phyloP scores from a whole-genome alignment of 2,329 filamentous ascomycete genomes.

The Pseudocercospora crystallina region DNA sequence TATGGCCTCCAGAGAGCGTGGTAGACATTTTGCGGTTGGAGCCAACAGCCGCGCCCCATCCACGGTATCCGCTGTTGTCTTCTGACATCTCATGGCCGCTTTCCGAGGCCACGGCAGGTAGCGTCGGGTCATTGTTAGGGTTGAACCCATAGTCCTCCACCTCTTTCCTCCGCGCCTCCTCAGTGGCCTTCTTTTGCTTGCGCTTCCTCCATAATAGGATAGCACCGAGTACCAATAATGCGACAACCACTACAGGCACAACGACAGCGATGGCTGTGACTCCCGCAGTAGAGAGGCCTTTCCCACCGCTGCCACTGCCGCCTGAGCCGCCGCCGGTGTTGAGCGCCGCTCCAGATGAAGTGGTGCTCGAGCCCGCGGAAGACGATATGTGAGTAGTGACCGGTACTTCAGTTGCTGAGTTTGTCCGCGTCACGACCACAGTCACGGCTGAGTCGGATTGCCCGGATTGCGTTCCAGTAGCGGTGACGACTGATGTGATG shows the following conservation, averaged over 20 bases:
- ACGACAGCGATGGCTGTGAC: constrained; percentile 92
- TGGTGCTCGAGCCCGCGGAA: constrained; percentile 2
- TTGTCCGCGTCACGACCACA: constrained; percentile 18
- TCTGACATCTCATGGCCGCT: constrained; percentile 71
- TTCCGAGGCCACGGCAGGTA: constrained; percentile 59
- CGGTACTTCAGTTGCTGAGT: constrained; percentile 9
- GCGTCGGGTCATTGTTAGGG: constrained; percentile 88
- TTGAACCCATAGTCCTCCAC: constrained; percentile 98
- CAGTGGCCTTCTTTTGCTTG: constrained; percentile 78
- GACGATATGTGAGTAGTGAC: constrained; percentile 10
- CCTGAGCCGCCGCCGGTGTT: constrained; percentile 10
- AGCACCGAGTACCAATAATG: constrained; percentile 71
- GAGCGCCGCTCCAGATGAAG: constrained; percentile 13
- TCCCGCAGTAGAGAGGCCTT: constrained; percentile 60
- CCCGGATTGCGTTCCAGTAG: constrained; percentile 10
- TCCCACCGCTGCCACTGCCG: constrained; percentile 19
- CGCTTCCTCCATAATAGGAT: constrained; percentile 87
- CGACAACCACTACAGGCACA: constrained; percentile 86
- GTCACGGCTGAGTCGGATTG: constrained; percentile 13
- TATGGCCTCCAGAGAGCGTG: constrained; percentile 73
- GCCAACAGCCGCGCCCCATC: constrained; percentile 72
- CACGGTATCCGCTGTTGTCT: constrained; percentile 80
- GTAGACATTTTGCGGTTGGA: constrained; percentile 77
- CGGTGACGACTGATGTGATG: constrained; percentile 22
- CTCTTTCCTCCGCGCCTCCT: constrained; percentile 89